A percentile compares a stretch with the other conserved stretches of the same genome.
Evolutionary conservation across 139 green algal genomes (phyloP).

Genomic region (Edaphochlamys debaryana): DNA sequence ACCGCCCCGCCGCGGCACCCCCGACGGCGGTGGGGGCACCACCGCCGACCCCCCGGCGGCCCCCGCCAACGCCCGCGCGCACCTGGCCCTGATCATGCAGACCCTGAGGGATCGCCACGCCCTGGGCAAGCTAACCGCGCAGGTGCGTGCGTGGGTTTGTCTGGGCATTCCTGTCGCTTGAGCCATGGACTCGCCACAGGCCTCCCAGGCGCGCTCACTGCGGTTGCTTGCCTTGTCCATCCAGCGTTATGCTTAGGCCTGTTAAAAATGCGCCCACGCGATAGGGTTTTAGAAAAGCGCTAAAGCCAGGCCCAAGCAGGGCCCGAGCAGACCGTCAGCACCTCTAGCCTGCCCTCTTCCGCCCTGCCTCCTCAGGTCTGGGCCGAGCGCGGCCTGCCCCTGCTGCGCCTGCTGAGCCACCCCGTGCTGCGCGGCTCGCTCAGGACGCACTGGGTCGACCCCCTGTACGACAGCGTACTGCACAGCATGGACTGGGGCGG

Average conservation of each 20-base stretch:
- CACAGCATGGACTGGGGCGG: background rate
- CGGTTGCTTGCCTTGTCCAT: too few relatives aligned
- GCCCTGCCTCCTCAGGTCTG: conserved; percentile 7
- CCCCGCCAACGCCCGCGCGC: background rate
- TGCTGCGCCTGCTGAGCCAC: conserved; percentile 19
- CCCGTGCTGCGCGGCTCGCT: conserved; percentile 5
- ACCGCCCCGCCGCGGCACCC: too few relatives aligned
- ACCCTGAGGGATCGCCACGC: background rate
- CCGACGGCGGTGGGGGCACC: background rate
- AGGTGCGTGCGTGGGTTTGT: background rate
- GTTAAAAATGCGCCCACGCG: too few relatives aligned
- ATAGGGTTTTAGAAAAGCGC: too few relatives aligned
- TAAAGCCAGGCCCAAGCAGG: too few relatives aligned
- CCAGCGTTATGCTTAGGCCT: too few relatives aligned
- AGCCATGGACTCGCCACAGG: too few relatives aligned
- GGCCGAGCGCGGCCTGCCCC: background rate
- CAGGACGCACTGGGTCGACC: conserved; percentile 17
- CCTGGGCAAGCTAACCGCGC: background rate
- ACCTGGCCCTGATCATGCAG: background rate
- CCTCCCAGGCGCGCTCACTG: too few relatives aligned
- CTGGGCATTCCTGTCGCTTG: too few relatives aligned
- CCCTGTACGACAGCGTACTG: conserved; percentile 18
- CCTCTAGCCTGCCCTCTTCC: too few relatives aligned
- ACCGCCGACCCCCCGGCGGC: background rate
- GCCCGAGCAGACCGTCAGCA: too few relatives aligned